phyloP scores from a whole-genome alignment of 257 asterid species.

The Euphrasia confusa region DNA sequence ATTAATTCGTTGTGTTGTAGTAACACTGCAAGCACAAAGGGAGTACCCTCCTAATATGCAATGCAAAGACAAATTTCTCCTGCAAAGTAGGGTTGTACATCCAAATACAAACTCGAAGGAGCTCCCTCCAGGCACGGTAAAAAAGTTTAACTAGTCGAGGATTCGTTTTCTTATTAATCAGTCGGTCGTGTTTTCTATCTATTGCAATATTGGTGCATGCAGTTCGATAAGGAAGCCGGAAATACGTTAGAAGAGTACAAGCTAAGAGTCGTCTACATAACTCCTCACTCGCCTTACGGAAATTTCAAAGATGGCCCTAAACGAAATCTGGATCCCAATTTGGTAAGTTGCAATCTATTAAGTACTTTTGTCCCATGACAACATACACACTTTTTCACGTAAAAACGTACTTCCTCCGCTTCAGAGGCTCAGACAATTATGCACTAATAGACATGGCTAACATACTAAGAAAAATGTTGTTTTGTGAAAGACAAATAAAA shows the following conservation, averaged over 20 bases:
- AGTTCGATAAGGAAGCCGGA: slow-evolving; percentile 70
- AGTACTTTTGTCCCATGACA: background rate
- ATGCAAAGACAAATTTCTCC: slow-evolving; percentile 72
- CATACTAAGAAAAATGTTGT: too few relatives aligned
- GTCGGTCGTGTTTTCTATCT: background rate
- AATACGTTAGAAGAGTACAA: slow-evolving; percentile 54
- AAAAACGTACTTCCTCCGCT: too few relatives aligned
- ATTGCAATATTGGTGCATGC: slow-evolving; percentile 7
- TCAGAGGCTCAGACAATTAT: too few relatives aligned
- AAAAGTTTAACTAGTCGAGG: slow-evolving; percentile 1
- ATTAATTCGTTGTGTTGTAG: slow-evolving; percentile 27
- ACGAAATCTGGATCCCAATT: slow-evolving; percentile 23
- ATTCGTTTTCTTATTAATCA: background rate
- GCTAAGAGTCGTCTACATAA: slow-evolving; percentile 60
- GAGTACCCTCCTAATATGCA: slow-evolving; percentile 79
- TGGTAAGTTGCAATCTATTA: background rate
- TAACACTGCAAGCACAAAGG: slow-evolving; percentile 77
- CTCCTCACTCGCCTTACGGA: slow-evolving; percentile 35
- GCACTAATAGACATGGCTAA: too few relatives aligned
- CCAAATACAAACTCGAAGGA: slow-evolving; percentile 51
- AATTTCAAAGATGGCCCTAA: slow-evolving; percentile 30
- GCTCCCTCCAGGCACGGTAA: slow-evolving; percentile 60
- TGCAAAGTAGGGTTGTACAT: slow-evolving; percentile 58
- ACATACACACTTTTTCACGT: too few relatives aligned
- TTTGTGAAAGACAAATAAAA: too few relatives aligned